Base-by-base conservation (phyloP, 768 basidiomycete species). In the Tulasnella sp. region DNA sequence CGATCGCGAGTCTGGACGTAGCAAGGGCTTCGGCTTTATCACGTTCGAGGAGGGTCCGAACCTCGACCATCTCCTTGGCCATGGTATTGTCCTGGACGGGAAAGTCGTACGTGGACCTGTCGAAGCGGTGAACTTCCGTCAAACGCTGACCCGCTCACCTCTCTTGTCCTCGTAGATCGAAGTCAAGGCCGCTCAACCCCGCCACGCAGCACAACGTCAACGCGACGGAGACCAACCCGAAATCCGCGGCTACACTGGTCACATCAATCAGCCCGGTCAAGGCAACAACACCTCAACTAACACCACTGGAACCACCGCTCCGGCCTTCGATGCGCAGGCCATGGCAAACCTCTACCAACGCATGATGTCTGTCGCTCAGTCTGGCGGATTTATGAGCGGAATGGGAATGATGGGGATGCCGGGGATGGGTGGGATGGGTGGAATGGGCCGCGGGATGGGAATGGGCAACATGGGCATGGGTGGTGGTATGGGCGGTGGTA, bases 21-120 rank as follows among this genome's bases (percentile, higher is more conserved):
- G 92, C 81, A 97, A 98, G 80, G 97, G 97, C 14, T 99, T 99
- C 75, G 97, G 95, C 0, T 99, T 99, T 78, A 93, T 98, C 12
- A 96, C 94, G 0, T 96, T 98, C 77, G 83, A 81, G 47, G 91
- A 95, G 78, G 90, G 93, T 74, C 90, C 89, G n/a, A 88, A 90
- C 75, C 92, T 95, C 26, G 90, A 94, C 74, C 89, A 90, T 41
- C 91, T 95, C 79, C 87, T 99, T 64, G 91, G 89, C 0, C 92
- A 92, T 6, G 92, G 93, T 76, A 83, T 98, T 29, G 90, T 94
- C 77, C 92, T 98, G 72, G 95, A 98, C 76, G 96, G 95, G 17
- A 97, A 98, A 83, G 81, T 94, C 79, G 97, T 98, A 75, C 75
- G 91, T 82, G 2, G 44, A 35, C 40, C 66, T 26, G 59, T 37